phyloP scores from a whole-genome alignment of 345 rosid species.

The Citrus trifoliata region DNA sequence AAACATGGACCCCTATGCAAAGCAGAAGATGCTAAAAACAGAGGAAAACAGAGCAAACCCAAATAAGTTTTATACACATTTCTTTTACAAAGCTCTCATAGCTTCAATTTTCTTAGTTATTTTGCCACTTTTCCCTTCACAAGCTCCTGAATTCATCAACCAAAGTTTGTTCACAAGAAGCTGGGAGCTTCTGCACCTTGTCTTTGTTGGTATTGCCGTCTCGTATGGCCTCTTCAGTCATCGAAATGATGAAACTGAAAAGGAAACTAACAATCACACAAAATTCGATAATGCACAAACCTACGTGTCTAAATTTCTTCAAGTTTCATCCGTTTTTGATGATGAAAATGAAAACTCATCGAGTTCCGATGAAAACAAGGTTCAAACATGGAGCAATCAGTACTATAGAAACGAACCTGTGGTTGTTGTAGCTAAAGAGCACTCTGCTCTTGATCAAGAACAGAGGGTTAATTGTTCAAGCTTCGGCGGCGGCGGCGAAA shows the following conservation, averaged over 20 bases:
- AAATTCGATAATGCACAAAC: conserved; percentile 57
- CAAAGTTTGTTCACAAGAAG: conserved; percentile 54
- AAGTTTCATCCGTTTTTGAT: conserved; percentile 83
- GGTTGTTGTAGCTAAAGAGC: conserved; percentile 45
- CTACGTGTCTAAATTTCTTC: conserved; percentile 71
- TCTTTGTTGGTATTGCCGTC: conserved; percentile 92
- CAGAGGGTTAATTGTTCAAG: conserved; percentile 31
- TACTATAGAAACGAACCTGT: conserved; percentile 58
- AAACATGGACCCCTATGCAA: conserved; percentile 37
- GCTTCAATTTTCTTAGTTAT: conserved; percentile 43
- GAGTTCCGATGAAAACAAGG: conserved; percentile 35
- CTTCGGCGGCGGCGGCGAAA: conserved; percentile 40
- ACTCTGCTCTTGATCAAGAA: conserved; percentile 32
- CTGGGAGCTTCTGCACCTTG: conserved; percentile 92
- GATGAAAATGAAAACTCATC: conserved; percentile 48
- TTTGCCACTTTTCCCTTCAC: conserved; percentile 69
- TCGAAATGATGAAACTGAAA: conserved; percentile 48
- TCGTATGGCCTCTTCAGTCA: conserved; percentile 95
- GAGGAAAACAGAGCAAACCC: conserved; percentile 38
- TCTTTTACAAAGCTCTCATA: conserved; percentile 63
- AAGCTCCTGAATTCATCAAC: conserved; percentile 81
- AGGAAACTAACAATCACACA: conserved; percentile 33
- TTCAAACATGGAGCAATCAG: conserved; percentile 78
- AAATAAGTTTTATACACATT: conserved; percentile 47
- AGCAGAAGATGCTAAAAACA: conserved; percentile 21